phyloP scores from a whole-genome alignment of 2,329 filamentous ascomycete genomes.

The Cladosporium sp. region DNA sequence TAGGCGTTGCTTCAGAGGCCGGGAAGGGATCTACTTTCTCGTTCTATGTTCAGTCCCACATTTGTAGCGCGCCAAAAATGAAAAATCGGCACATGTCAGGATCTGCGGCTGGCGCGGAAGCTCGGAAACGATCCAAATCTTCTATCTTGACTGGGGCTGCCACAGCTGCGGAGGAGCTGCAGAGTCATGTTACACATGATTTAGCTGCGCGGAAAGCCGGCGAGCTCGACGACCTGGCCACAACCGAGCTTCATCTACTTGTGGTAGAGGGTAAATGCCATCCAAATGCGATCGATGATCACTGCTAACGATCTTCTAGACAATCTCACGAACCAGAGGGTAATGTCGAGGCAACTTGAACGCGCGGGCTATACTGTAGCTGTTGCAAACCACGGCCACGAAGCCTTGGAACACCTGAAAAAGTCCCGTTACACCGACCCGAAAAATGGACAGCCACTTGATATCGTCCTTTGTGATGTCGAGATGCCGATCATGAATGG shows the following conservation, averaged over 20 bases:
- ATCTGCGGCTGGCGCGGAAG: background rate
- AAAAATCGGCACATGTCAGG: background rate
- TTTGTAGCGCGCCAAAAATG: background rate
- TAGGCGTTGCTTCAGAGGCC: constrained; percentile 58
- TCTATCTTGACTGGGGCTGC: background rate
- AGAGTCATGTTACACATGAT: background rate
- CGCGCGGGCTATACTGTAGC: constrained; percentile 35
- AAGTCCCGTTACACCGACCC: background rate
- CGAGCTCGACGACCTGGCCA: background rate
- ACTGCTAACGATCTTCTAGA: constrained; percentile 20
- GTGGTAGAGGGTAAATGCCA: constrained; percentile 22
- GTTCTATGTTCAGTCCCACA: constrained; percentile 47
- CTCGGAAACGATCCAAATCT: background rate
- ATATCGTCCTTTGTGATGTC: constrained; percentile 68
- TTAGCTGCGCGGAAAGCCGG: background rate
- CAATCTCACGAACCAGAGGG: constrained; percentile 40
- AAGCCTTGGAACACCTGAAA: constrained; percentile 27
- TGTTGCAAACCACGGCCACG: constrained; percentile 37
- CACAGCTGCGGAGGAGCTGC: background rate
- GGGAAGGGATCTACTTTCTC: constrained; percentile 62
- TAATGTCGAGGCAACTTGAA: constrained; percentile 37
- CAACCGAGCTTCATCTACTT: constrained; percentile 14
- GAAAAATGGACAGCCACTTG: constrained; percentile 10
- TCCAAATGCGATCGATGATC: background rate
- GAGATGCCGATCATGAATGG: constrained; percentile 83